Evolutionary conservation across 192 early-diverging fungal genomes (phyloP).

Genomic region (Entomortierella beljakovae): DNA sequence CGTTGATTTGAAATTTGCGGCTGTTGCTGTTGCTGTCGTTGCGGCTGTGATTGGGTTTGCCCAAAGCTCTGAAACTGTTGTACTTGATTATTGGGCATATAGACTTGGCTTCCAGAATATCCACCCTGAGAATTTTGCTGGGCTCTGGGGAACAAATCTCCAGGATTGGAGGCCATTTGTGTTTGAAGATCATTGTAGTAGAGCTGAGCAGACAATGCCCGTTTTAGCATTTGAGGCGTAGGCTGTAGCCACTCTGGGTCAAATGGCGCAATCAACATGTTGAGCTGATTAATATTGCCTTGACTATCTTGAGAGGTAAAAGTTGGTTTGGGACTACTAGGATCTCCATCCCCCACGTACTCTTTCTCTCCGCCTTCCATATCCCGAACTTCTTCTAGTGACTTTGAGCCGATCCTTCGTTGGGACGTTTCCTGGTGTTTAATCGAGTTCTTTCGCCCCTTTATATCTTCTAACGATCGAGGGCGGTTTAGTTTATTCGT

Average conservation of each 20-base stretch:
- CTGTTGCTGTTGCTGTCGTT: conserved; percentile 1
- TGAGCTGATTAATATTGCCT: conserved; percentile 41
- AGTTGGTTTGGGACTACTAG: conserved; percentile 37
- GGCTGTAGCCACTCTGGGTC: conserved; percentile 47
- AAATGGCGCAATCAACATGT: conserved; percentile 36
- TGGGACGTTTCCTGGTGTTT: conserved; percentile 18
- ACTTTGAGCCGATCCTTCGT: conserved; percentile 18
- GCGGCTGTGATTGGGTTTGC: conserved; percentile 6
- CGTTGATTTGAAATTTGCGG: background rate
- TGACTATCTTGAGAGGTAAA: conserved; percentile 45
- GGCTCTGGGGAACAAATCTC: conserved; percentile 31
- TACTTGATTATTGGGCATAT: conserved; percentile 4
- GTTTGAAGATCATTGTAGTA: conserved; percentile 43
- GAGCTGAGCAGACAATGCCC: conserved; percentile 31
- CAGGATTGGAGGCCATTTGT: conserved; percentile 18
- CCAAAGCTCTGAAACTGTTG: conserved; percentile 26
- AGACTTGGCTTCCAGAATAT: conserved; percentile 7
- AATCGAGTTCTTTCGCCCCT: conserved; percentile 15
- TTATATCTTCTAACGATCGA: conserved; percentile 31
- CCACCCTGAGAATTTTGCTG: conserved; percentile 13
- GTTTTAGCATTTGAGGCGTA: conserved; percentile 30
- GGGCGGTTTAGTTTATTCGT: conserved; percentile 18
- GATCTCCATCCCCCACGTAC: background rate
- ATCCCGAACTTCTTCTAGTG: conserved; percentile 40
- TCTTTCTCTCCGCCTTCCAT: background rate